These are phyloP conservation scores for Zoysia japonica DNA, from an alignment of 176 grass and related monocot species.

Conservation along the genomic window DNA sequence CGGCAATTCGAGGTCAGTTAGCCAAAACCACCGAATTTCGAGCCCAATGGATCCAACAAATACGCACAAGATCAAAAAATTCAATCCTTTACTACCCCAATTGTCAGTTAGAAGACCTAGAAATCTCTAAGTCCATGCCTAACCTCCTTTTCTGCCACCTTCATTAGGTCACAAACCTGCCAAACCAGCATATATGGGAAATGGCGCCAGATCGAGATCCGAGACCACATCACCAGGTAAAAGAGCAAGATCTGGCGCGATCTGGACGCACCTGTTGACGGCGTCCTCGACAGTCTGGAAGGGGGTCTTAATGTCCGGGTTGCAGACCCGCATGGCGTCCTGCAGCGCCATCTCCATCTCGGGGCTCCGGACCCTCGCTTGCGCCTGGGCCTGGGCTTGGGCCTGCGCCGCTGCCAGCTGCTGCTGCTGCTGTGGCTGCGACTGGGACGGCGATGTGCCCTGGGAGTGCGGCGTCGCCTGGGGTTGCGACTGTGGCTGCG, in stretches of 20 bases:
- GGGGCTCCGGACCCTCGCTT: constrained; percentile 54
- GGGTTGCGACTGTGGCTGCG: constrained; percentile 21
- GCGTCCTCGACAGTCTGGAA: constrained; percentile 91
- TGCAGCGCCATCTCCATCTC: constrained; percentile 97
- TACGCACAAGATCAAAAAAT: neutral
- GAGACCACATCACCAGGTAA: neutral
- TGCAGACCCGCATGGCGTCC: constrained; percentile 87
- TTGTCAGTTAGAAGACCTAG: neutral
- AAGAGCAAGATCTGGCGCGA: constrained; percentile 8
- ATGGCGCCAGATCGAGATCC: neutral
- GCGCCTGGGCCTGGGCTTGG: neutral
- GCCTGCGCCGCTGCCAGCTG: neutral
- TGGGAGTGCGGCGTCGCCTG: constrained; percentile 40
- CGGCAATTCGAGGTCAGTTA: neutral
- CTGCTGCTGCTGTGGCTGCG: constrained; percentile 42
- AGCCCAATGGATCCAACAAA: neutral
- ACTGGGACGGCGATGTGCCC: constrained; percentile 14
- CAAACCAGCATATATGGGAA: neutral
- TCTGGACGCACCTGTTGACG: constrained; percentile 64
- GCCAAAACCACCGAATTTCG: neutral
- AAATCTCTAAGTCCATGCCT: neutral
- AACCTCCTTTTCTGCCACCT: neutral
- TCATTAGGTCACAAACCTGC: neutral
- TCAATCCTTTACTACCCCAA: neutral
- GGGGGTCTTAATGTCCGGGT: constrained; percentile 80